phyloP scores from a whole-genome alignment of 768 basidiomycete genomes.

The Amyloporia xantha region DNA sequence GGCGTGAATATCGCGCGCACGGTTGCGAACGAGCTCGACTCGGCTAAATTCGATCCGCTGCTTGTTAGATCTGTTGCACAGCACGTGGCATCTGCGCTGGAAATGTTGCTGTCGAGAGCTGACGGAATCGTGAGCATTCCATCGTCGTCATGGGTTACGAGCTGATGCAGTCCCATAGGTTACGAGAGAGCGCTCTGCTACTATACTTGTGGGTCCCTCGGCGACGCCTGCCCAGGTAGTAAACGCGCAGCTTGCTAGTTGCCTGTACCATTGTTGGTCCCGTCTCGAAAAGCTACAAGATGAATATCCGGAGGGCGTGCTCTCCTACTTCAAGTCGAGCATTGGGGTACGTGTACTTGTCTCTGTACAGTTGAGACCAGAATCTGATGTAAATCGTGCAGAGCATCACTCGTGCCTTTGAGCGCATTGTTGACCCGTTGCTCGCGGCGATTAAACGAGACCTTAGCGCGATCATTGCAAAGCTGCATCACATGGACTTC shows the following conservation, averaged over 20 bases:
- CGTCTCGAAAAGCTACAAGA: conserved; percentile 58
- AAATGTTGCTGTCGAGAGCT: conserved; percentile 54
- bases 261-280: conserved; percentile 70
- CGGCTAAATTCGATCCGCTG: conserved; percentile 88
- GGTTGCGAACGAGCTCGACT: conserved; percentile 87
- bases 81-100: conserved; percentile 60
- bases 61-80: conserved; percentile 75
- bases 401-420: conserved; percentile 47
- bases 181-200: conserved; percentile 71
- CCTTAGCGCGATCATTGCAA: conserved; percentile 67
- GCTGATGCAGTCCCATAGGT: conserved; percentile 36
- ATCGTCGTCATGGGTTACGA: conserved; percentile 3
- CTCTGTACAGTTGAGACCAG: not conserved
- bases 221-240: conserved; percentile 73
- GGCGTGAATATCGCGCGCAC: conserved; percentile 71
- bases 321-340: conserved; percentile 44
- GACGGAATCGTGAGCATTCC: conserved; percentile 59
- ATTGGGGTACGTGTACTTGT: conserved; percentile 44
- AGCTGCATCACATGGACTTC: conserved; percentile 83
- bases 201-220: conserved; percentile 64
- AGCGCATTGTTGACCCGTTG: conserved; percentile 55
- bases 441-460: conserved; percentile 72
- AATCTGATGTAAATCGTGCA: conserved; percentile 23
- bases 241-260: conserved; percentile 76
- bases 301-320: conserved; percentile 61